Evolutionary conservation across 192 early-diverging fungal species (phyloP).

Genomic region (Entomortierella parvispora): DNA sequence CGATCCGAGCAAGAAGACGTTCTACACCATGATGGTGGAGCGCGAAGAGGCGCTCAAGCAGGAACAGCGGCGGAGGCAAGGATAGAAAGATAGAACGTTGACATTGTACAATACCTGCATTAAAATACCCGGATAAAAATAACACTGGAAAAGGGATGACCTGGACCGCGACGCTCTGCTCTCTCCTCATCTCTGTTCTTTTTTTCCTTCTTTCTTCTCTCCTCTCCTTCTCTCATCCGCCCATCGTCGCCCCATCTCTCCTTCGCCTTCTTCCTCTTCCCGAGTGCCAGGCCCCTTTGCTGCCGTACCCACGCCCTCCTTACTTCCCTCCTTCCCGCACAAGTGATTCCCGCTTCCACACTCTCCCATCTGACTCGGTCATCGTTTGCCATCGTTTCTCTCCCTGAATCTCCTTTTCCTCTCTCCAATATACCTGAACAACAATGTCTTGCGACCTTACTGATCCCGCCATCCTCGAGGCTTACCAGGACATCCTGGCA

Average conservation of each 20-base stretch:
- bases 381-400: too few species aligned
- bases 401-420: neutral
- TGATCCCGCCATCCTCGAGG: conserved; percentile 64
- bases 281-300: neutral
- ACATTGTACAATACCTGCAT: neutral
- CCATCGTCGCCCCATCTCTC: neutral
- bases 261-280: neutral
- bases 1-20: conserved; percentile 22
- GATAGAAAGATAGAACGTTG: neutral
- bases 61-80: neutral
- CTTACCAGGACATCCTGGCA: conserved; percentile 66
- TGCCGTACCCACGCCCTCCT: too few species aligned
- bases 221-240: neutral
- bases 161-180: neutral
- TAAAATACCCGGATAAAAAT: neutral
- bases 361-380: too few species aligned
- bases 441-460: conserved; percentile 73
- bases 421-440: too few species aligned
- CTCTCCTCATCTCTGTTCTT: too few species aligned
- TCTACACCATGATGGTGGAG: conserved; percentile 38
- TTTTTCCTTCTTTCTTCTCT: neutral
- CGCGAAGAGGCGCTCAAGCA: conserved; percentile 28
- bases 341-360: too few species aligned
- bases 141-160: neutral
- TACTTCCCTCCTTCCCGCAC: conserved; percentile 3